Conservation (phyloP, 352 stramenopile species). For the Pythium plurisporium region DNA sequence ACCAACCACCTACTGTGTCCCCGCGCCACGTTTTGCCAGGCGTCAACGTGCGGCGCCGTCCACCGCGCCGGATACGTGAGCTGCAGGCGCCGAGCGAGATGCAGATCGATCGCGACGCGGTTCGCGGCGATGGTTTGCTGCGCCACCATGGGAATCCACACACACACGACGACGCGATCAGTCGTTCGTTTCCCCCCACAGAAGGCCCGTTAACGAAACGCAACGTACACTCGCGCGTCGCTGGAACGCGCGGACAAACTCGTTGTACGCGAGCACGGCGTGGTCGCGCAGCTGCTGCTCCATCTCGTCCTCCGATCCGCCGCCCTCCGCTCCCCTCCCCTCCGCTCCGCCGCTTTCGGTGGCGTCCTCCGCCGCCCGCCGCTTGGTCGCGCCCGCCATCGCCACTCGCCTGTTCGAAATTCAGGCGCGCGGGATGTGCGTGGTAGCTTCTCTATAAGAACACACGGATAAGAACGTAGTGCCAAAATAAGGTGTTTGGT, state of each 20-base stretch:
- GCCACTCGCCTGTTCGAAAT: neutral
- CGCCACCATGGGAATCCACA: neutral
- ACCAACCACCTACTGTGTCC: slow-evolving; percentile 36
- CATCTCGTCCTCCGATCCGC: slow-evolving; percentile 41
- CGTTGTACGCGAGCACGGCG: slow-evolving; percentile 56
- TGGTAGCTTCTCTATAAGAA: neutral
- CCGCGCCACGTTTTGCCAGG: slow-evolving; percentile 37
- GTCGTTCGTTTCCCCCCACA: too few species aligned
- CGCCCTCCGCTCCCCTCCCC: neutral
- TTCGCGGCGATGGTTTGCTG: slow-evolving; percentile 63
- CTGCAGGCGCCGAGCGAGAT: slow-evolving; percentile 24
- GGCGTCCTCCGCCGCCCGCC: neutral
- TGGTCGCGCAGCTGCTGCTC: slow-evolving; percentile 73
- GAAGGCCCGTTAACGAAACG: too few species aligned
- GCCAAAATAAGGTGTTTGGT: slow-evolving; percentile 13
- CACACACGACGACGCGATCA: too few species aligned
- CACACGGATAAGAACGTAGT: neutral
- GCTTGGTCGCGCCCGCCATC: neutral
- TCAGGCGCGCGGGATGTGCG: neutral
- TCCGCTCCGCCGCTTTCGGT: neutral
- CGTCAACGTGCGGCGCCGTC: slow-evolving; percentile 25
- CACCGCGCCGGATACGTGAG: slow-evolving; percentile 27
- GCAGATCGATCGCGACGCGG: slow-evolving; percentile 35
- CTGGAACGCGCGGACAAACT: slow-evolving; percentile 59
- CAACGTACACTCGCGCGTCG: slow-evolving; percentile 49